A percentile compares a stretch with the other conserved stretches of the same genome.
These are phyloP conservation scores for Chlamydomonas sphaeroides DNA, from an alignment of 139 green algal genomes.

Conservation along the genomic window DNA sequence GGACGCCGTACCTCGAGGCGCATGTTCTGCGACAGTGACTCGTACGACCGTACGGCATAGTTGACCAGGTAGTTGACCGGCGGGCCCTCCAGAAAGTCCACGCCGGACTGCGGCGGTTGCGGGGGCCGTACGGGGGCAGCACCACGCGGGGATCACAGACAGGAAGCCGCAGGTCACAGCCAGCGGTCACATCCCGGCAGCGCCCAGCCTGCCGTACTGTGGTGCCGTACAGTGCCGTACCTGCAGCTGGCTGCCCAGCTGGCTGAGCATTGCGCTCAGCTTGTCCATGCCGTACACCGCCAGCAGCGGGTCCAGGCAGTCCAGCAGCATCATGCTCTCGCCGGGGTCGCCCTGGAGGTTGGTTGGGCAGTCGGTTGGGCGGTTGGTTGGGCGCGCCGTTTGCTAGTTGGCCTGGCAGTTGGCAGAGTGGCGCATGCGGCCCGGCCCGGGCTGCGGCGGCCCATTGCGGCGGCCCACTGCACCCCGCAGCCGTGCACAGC, in stretches of 20 bases:
- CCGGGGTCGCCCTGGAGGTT: conserved; percentile 79
- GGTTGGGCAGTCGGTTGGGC: too few relatives aligned
- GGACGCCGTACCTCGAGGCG: conserved; percentile 40
- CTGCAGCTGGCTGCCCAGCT: conserved; percentile 21
- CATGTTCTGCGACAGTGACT: conserved; percentile 27
- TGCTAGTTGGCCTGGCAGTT: too few relatives aligned
- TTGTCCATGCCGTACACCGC: conserved; percentile 44
- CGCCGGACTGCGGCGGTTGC: conserved; percentile 1
- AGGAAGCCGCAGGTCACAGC: too few relatives aligned
- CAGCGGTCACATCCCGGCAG: too few relatives aligned
- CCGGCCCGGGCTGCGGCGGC: too few relatives aligned
- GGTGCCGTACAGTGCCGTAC: not conserved
- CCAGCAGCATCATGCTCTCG: conserved; percentile 66
- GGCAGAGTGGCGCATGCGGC: too few relatives aligned
- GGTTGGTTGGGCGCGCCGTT: too few relatives aligned
- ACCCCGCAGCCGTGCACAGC: too few relatives aligned
- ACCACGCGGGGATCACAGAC: too few relatives aligned
- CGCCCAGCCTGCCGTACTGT: too few relatives aligned
- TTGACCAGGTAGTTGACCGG: conserved; percentile 16
- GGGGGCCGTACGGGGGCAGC: too few relatives aligned
- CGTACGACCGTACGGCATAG: conserved; percentile 5
- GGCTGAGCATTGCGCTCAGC: conserved; percentile 4
- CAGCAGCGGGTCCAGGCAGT: conserved; percentile 63
- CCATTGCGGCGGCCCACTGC: too few relatives aligned
- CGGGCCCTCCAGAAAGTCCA: conserved; percentile 27